Conservation (phyloP, 257 asterid genomes). For the Primulina eburnea region DNA sequence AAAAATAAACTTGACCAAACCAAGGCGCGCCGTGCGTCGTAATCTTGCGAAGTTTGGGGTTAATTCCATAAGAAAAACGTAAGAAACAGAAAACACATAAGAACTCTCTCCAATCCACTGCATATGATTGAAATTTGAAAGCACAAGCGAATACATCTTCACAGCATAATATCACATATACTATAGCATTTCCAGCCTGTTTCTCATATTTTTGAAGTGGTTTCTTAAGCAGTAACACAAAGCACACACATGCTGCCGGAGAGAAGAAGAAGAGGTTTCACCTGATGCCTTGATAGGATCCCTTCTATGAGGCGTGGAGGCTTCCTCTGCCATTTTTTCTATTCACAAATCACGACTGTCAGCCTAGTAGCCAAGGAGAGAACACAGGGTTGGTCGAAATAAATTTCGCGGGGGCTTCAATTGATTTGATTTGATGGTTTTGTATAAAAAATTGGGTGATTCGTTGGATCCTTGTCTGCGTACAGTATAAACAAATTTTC, state of each 20-base stretch:
- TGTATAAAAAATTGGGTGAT: background rate
- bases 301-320: slow-evolving; percentile 53
- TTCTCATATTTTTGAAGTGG: background rate
- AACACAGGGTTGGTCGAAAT: background rate
- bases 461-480: background rate
- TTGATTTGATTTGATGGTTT: background rate
- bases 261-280: slow-evolving; percentile 15
- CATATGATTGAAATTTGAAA: slow-evolving; percentile 14
- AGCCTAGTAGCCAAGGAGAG: slow-evolving; percentile 5
- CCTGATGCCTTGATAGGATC: slow-evolving; percentile 81
- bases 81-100: background rate
- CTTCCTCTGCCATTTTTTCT: slow-evolving; percentile 65
- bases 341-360: slow-evolving; percentile 21
- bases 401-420: background rate
- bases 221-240: background rate
- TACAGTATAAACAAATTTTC: background rate
- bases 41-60: background rate
- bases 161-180: background rate
- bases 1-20: background rate
- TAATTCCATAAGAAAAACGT: background rate
- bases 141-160: background rate
- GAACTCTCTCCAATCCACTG: background rate
- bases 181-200: background rate
- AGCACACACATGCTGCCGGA: background rate
- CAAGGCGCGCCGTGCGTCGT: slow-evolving; percentile 3